Percentiles rank a stretch among this genome's conserved stretches.
These are phyloP conservation scores for Boechera divaricarpa DNA, from an alignment of 345 rosid genomes.

Conservation along the genomic window DNA sequence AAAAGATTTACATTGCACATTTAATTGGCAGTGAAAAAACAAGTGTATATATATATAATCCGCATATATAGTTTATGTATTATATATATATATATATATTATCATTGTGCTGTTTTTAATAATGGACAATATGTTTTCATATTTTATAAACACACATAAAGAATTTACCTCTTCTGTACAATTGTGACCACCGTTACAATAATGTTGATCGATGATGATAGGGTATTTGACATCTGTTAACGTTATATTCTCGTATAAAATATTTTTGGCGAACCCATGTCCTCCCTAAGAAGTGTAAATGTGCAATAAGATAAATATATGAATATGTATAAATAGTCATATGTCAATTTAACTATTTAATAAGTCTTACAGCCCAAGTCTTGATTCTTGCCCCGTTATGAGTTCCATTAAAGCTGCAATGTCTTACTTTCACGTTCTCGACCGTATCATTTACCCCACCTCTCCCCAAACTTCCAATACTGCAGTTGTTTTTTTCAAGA, in stretches of 20 bases:
- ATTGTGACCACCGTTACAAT: slow-evolving; percentile 1
- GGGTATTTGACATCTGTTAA: neutral
- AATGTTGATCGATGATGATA: slow-evolving; percentile 32
- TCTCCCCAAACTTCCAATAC: slow-evolving; percentile 28
- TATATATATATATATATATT: too few relatives aligned
- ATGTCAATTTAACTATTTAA: neutral
- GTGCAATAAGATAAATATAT: neutral
- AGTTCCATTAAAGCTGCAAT: slow-evolving; percentile 24
- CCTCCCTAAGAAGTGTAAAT: slow-evolving; percentile 5
- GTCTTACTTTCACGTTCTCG: slow-evolving; percentile 2
- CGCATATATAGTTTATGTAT: too few relatives aligned
- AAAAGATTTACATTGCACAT: too few relatives aligned
- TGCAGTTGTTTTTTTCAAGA: neutral
- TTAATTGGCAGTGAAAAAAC: too few relatives aligned
- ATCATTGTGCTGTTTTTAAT: neutral
- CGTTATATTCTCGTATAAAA: slow-evolving; percentile 13
- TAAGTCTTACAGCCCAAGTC: slow-evolving; percentile 24
- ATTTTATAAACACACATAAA: neutral
- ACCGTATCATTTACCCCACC: neutral
- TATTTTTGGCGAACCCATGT: slow-evolving; percentile 5
- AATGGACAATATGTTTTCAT: neutral
- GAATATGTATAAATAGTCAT: neutral
- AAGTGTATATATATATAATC: too few relatives aligned
- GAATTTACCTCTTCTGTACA: neutral
- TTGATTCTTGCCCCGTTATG: slow-evolving; percentile 23